Evolutionary conservation across 108 stramenopile species (phyloP).

Genomic region (Nitzschia putrida): DNA sequence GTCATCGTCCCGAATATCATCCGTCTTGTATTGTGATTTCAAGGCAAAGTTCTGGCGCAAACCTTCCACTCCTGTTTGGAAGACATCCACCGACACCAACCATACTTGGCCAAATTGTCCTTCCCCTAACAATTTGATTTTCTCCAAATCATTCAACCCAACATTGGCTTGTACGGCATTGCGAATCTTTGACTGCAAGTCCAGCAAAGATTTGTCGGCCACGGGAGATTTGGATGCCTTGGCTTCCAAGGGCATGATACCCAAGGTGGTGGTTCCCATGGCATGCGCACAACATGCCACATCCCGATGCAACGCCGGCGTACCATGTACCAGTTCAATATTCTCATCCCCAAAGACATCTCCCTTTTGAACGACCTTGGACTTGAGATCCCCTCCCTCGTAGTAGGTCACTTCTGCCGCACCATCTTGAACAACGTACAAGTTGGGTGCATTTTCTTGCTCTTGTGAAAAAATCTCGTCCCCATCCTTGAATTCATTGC

Average conservation of each 20-base stretch:
- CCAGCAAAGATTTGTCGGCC: neutral
- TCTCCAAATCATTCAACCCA: constrained; percentile 42
- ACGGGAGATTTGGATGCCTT: neutral
- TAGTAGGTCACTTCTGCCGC: constrained; percentile 5
- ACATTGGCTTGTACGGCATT: constrained; percentile 22
- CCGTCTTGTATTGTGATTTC: constrained; percentile 75
- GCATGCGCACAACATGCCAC: no score
- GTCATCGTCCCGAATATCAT: constrained; percentile 82
- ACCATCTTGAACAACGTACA: constrained; percentile 35
- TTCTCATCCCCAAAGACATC: constrained; percentile 32
- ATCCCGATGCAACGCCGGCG: no score
- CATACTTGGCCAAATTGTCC: constrained; percentile 93
- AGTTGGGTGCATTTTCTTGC: constrained; percentile 1
- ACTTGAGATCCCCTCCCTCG: constrained; percentile 11
- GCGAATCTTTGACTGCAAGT: constrained; percentile 15
- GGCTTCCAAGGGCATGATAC: no score
- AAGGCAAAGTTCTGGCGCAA: constrained; percentile 67
- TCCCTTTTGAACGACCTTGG: constrained; percentile 20
- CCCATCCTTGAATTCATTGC: neutral
- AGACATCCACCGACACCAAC: constrained; percentile 54
- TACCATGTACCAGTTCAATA: neutral
- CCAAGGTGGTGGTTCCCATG: no score
- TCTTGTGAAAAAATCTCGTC: constrained; percentile 9
- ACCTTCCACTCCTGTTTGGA: constrained; percentile 59
- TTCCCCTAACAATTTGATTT: constrained; percentile 70